phyloP scores from a whole-genome alignment of 768 basidiomycete genomes.

The Amanita rubescens region DNA sequence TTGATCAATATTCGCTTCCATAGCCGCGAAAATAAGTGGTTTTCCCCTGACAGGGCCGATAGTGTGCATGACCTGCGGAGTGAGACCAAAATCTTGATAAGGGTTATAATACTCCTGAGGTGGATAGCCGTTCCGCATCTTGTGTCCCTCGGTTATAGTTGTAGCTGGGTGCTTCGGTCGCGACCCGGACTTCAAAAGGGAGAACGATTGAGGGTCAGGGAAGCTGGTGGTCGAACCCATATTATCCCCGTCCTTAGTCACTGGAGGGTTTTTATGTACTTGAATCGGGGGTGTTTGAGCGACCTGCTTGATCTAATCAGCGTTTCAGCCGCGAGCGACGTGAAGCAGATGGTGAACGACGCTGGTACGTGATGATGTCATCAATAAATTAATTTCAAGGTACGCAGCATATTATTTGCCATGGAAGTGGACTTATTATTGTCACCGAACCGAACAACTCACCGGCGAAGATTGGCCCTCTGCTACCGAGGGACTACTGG shows the following conservation, averaged over 20 bases:
- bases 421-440: neutral
- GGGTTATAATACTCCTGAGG: conserved; percentile 7
- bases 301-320: neutral
- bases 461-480: neutral
- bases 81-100: conserved; percentile 18
- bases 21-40: conserved; percentile 59
- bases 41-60: conserved; percentile 30
- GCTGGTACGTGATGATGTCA: neutral
- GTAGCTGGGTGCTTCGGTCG: conserved; percentile 2
- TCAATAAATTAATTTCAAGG: neutral
- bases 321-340: neutral
- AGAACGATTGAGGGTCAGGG: neutral
- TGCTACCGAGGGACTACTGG: neutral
- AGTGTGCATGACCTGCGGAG: conserved; percentile 11
- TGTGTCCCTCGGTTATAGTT: conserved; percentile 2
- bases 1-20: conserved; percentile 23
- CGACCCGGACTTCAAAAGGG: neutral
- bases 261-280: neutral
- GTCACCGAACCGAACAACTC: neutral
- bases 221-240: conserved; percentile 9
- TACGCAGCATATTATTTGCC: neutral
- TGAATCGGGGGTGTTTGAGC: neutral
- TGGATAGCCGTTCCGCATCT: conserved; percentile 1
- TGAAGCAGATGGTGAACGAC: neutral
- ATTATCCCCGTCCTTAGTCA: neutral